Evolutionary conservation across 2,329 filamentous ascomycete genomes (phyloP), one percentile per base, ranked within the genome.

Genomic region (Talaromyces sp.): DNA sequence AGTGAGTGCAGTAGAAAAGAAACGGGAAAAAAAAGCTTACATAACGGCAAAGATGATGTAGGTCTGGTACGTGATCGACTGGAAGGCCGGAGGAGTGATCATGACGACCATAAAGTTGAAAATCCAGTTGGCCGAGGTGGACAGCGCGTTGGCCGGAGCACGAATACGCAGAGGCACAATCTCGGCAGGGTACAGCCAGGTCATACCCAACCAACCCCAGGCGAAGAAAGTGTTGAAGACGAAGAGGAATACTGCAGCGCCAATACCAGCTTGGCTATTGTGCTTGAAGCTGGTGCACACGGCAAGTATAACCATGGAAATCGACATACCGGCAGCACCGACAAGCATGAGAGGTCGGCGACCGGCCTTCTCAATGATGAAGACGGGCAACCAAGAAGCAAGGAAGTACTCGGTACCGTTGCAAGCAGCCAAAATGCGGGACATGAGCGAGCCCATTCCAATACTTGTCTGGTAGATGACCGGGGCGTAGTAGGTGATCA

Each of bases 271-370:
- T 17, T 67, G 63, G 6, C 66, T 72, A 24, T 74, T 69, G n/a
- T 72, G 67, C 26, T 72, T 63, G 55, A 73, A 77, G 26, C 71
- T 71, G 29, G 68, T 75, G n/a, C 66, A 70, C 32, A 77, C 68
- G 6, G 78, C 76, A 4, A 82, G 69, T 26, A 90, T 80, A 2
- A 86, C 82, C 88, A 91, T 90, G 56, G 84, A 85, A 1, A 81
- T 69, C 41, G 84, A 85, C 77, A 87, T 86, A 0, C 86, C 86
- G 35, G 83, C 75, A 0, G 85, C 84, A 58, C 88, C 88, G 64
- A 90, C 84, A 19, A 91, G 75, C 87, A 92, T 91, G 62, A 91
- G 81, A 68, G 84, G 83, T 19, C 89, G 82, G 29, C 89, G 77
- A 14, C 80, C 80, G 57, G 81, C 71, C 56, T 74, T 76, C 65